Base-by-base conservation (phyloP, 345 rosid species). In the Aurinia saxatilis region DNA sequence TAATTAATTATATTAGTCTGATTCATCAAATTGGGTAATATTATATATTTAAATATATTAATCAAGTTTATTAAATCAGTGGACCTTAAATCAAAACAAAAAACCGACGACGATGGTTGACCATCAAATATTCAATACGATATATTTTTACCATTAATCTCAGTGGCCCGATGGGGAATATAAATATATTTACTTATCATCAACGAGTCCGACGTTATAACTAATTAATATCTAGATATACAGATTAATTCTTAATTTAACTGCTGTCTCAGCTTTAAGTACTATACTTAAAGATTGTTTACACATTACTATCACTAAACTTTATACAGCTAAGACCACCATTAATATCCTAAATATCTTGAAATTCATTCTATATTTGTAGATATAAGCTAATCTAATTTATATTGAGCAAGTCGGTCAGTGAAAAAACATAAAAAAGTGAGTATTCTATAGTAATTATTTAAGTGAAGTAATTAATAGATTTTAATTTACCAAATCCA, bases 81-180 rank as follows among this genome's bases (percentile, higher is more conserved):
- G 50, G 63, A 41, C 38, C 63, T 41, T 29, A n/a, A n/a, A n/a
- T n/a, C n/a, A 15, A 42, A 27, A 41, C 27, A 64, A 18, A 56
- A 48, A 37, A 18, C 3, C 44, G 54, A 46, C 21, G 63, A 66
- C 48, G 31, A 53, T 41, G 16, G 54, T 60, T 60, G 73, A 60
- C 67, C 25, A 51, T 44, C 2, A 68, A 51, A 42, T 59, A 41
- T 7, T n/a, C n/a, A 40, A 15, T 12, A 59, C 40, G 16, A 10
- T 30, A 51, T 33, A 18, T 10, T 12, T 50, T 21, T 21, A 21
- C 59, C 51, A 8, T 23, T 33, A 30, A 48, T 27, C 12, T 60
- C 54, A 68, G 62, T 68, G 62, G n/a, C n/a, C n/a, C n/a, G n/a
- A n/a, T n/a, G n/a, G n/a, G 66, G 49, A 27, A 34, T 35, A 51